Conservation (phyloP, 2,329 filamentous ascomycete species). For the Verticillium tricorpus region DNA sequence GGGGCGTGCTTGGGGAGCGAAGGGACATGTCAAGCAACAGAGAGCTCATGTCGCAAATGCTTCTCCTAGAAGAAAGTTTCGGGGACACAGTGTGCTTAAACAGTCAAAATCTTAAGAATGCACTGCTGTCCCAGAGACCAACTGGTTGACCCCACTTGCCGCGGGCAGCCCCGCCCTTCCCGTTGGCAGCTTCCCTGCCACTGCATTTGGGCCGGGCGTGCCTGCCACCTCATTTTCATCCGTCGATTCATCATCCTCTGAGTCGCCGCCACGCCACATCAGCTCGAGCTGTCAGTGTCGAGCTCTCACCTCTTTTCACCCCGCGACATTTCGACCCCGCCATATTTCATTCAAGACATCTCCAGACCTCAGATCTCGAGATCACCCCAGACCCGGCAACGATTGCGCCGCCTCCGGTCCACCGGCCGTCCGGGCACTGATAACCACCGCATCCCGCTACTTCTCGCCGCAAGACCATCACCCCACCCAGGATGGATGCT, state of each 20-base stretch:
- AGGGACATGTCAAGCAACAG: neutral
- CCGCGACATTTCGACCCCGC: neutral
- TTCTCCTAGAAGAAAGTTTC: neutral
- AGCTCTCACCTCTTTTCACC: neutral
- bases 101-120: neutral
- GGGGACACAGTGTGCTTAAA: neutral
- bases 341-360: neutral
- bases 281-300: neutral
- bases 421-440: neutral
- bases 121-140: neutral
- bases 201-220: neutral
- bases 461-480: neutral
- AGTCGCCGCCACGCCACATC: neutral
- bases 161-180: constrained; percentile 1
- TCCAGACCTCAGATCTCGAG: neutral
- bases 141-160: neutral
- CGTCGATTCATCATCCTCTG: neutral
- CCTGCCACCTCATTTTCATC: constrained; percentile 1
- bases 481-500: neutral
- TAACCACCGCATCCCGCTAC: neutral
- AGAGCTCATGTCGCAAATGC: neutral
- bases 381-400: neutral
- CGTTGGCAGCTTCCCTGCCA: constrained; percentile 1
- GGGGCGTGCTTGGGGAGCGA: too few species aligned
- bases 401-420: neutral